Percentiles rank a stretch among this genome's conserved stretches.
Evolutionary conservation across 495 filamentous ascomycete genomes (phyloP).

Genomic region (Annulohypoxylon maeteangense): DNA sequence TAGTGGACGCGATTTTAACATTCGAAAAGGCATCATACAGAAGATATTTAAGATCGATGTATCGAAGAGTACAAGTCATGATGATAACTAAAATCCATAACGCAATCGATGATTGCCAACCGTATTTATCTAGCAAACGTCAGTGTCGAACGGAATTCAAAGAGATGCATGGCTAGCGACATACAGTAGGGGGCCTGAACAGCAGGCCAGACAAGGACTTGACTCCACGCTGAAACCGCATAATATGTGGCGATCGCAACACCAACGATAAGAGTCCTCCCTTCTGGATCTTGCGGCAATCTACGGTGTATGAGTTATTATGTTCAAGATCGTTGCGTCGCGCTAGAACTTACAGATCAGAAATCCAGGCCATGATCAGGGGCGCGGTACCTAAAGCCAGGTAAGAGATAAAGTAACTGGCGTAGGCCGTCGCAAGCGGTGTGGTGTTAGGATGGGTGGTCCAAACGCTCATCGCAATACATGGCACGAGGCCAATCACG

Average conservation of each 20-base stretch:
- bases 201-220: slow-evolving; percentile 57
- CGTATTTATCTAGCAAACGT: slow-evolving; percentile 45
- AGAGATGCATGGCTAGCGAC: not conserved
- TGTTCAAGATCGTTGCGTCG: not conserved
- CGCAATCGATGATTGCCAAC: slow-evolving; percentile 54
- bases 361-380: slow-evolving; percentile 54
- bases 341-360: slow-evolving; percentile 46
- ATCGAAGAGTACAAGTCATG: slow-evolving; percentile 44
- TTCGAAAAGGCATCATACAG: slow-evolving; percentile 28
- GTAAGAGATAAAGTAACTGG: slow-evolving; percentile 55
- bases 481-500: slow-evolving; percentile 51
- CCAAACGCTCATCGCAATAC: slow-evolving; percentile 54
- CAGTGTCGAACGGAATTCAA: not conserved
- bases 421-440: slow-evolving; percentile 49
- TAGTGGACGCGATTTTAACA: not conserved
- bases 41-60: slow-evolving; percentile 43
- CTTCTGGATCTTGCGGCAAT: slow-evolving; percentile 54
- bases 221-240: slow-evolving; percentile 53
- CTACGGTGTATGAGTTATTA: slow-evolving; percentile 17
- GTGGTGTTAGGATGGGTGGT: slow-evolving; percentile 47
- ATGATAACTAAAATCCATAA: slow-evolving; percentile 50
- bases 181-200: slow-evolving; percentile 54
- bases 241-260: slow-evolving; percentile 54
- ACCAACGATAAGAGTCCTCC: slow-evolving; percentile 52
- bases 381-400: slow-evolving; percentile 53